Evolutionary conservation across 2,329 filamentous ascomycete species (phyloP).

Genomic region (Cladosporium halotolerans): DNA sequence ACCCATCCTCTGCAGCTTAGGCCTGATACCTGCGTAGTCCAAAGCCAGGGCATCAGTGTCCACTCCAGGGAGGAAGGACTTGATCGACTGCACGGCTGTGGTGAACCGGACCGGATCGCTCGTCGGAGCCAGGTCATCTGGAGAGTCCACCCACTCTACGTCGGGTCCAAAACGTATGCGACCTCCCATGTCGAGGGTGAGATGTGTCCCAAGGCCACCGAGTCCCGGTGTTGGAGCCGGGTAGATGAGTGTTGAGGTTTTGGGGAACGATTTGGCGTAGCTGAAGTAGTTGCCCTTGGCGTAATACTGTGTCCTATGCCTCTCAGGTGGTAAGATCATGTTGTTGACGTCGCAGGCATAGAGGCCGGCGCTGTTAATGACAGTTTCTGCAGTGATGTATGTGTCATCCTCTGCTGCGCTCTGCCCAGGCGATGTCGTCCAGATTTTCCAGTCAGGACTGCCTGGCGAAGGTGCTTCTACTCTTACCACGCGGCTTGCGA

Average conservation of each 20-base stretch:
- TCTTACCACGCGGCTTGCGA: constrained; percentile 58
- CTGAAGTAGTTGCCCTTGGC: constrained; percentile 96
- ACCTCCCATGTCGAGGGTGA: constrained; percentile 82
- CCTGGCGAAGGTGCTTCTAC: constrained; percentile 51
- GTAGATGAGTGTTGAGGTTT: constrained; percentile 71
- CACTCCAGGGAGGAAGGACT: constrained; percentile 69
- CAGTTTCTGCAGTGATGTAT: constrained; percentile 63
- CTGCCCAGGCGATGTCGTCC: constrained; percentile 33
- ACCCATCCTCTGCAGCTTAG: constrained; percentile 65
- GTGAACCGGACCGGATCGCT: constrained; percentile 58
- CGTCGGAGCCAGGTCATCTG: constrained; percentile 55
- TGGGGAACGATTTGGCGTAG: constrained; percentile 61
- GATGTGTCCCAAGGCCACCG: constrained; percentile 82
- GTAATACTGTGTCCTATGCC: constrained; percentile 62
- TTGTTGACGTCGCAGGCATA: constrained; percentile 72
- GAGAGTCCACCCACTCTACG: constrained; percentile 79
- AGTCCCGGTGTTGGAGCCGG: constrained; percentile 76
- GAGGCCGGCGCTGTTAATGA: constrained; percentile 84
- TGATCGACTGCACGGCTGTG: constrained; percentile 67
- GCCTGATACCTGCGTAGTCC: constrained; percentile 88
- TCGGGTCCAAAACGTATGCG: constrained; percentile 89
- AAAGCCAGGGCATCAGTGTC: constrained; percentile 60
- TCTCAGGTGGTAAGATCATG: constrained; percentile 59
- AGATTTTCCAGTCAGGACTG: constrained; percentile 63
- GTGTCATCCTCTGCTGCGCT: constrained; percentile 30